A percentile compares a stretch with the other conserved stretches of the same genome.
Evolutionary conservation across 768 basidiomycete species (phyloP).

Genomic region (Leucogyrophana mollusca): DNA sequence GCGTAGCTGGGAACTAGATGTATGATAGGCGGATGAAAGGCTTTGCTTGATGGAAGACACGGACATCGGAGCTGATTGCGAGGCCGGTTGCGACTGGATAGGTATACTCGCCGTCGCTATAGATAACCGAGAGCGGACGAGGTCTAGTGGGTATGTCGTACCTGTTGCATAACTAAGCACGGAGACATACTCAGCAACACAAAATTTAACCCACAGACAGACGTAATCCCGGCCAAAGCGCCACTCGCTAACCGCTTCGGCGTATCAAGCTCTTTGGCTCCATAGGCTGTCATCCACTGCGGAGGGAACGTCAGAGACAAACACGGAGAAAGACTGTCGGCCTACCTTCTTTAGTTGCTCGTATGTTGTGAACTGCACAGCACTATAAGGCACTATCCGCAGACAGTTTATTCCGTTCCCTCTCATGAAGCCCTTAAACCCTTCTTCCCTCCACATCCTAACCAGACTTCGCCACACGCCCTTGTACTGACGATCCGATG

Average conservation of each 20-base stretch:
- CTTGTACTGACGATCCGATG: conserved; percentile 65
- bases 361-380: conserved; percentile 85
- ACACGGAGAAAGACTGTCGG: not conserved
- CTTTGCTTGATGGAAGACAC: conserved; percentile 19
- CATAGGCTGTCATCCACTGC: conserved; percentile 69
- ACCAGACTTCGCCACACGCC: conserved; percentile 83
- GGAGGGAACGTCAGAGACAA: conserved; percentile 26
- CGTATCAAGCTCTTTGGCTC: conserved; percentile 80
- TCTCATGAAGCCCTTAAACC: conserved; percentile 89
- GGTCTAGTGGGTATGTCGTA: conserved; percentile 90
- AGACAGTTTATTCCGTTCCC: conserved; percentile 92
- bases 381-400: conserved; percentile 91
- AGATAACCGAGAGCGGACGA: conserved; percentile 88
- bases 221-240: conserved; percentile 90
- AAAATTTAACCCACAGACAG: conserved; percentile 69
- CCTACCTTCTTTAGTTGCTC: conserved; percentile 86
- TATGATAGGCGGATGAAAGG: conserved; percentile 45
- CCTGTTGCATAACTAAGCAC: conserved; percentile 38
- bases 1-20: conserved; percentile 32
- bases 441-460: conserved; percentile 91
- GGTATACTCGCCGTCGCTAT: conserved; percentile 87
- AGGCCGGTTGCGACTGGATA: conserved; percentile 18
- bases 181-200: conserved; percentile 7
- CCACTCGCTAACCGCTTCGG: conserved; percentile 83
- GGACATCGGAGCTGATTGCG: conserved; percentile 24